Percentiles rank a stretch among this genome's conserved stretches.
These are phyloP conservation scores for Fusarium napiforme DNA, from an alignment of 2,329 filamentous ascomycete species.

Conservation along the genomic window DNA sequence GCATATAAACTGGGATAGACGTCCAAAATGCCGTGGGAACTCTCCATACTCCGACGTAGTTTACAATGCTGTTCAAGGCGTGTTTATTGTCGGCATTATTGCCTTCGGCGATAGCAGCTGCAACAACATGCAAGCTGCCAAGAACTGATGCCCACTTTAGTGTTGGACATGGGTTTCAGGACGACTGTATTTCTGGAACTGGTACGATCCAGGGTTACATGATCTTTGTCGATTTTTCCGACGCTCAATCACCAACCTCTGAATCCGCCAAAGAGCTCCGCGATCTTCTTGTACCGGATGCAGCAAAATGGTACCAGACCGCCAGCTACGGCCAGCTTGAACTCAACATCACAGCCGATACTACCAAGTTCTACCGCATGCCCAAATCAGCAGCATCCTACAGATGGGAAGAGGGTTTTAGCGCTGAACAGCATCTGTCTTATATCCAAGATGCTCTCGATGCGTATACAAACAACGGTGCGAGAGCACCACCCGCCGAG, in stretches of 20 bases:
- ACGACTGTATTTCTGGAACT: constrained; percentile 47
- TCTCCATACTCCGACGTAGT: neutral
- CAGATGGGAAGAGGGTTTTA: constrained; percentile 11
- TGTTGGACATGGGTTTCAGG: neutral
- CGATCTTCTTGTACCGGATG: constrained; percentile 21
- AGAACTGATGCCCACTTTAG: neutral
- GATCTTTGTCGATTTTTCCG: constrained; percentile 53
- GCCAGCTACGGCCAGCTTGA: constrained; percentile 41
- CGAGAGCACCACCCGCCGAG: neutral
- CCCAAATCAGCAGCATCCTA: constrained; percentile 42
- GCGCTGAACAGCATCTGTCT: neutral
- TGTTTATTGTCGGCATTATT: neutral
- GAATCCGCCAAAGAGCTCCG: constrained; percentile 41
- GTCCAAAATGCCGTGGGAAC: neutral
- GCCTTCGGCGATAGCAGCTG: neutral
- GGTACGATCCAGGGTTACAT: constrained; percentile 48
- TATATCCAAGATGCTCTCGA: constrained; percentile 34
- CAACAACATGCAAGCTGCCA: neutral
- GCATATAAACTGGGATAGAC: neutral
- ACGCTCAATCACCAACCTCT: constrained; percentile 27
- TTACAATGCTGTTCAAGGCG: neutral
- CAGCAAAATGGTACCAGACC: constrained; percentile 37
- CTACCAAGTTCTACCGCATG: constrained; percentile 44
- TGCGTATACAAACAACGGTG: constrained; percentile 10
- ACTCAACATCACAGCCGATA: constrained; percentile 40